A percentile compares a stretch with the other conserved stretches of the same genome.
These are phyloP conservation scores for Melaleuca quinquenervia DNA, from an alignment of 345 rosid genomes.

Conservation along the genomic window DNA sequence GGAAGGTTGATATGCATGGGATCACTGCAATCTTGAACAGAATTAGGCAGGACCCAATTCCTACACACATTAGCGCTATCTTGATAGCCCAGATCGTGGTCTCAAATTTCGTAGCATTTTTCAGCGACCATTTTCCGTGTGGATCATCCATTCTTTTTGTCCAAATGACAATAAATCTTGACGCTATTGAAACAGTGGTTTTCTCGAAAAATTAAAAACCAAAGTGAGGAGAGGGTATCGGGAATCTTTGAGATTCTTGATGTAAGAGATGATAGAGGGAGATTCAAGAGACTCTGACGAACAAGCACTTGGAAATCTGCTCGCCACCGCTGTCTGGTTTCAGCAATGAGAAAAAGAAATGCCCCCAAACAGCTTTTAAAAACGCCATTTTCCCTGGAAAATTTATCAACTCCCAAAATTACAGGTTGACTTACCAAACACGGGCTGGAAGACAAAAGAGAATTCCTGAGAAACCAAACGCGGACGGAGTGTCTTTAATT, in stretches of 20 bases:
- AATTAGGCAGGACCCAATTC: slow-evolving; percentile 20
- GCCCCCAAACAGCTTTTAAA: slow-evolving; percentile 6
- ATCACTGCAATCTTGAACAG: slow-evolving; percentile 22
- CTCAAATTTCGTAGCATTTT: slow-evolving; percentile 4
- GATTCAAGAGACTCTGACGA: background rate
- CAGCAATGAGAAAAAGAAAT: background rate
- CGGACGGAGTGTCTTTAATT: background rate
- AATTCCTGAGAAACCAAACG: background rate
- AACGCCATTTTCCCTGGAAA: background rate
- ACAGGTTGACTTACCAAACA: background rate
- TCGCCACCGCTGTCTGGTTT: background rate
- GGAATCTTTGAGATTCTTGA: background rate
- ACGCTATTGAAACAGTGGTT: background rate
- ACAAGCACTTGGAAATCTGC: background rate
- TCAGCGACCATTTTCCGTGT: background rate
- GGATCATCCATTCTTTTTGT: slow-evolving; percentile 11
- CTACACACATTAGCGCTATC: slow-evolving; percentile 12
- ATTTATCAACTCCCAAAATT: background rate
- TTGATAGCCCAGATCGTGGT: slow-evolving; percentile 15
- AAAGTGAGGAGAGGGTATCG: background rate
- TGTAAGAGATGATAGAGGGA: background rate
- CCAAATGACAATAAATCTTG: background rate
- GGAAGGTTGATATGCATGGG: slow-evolving; percentile 11
- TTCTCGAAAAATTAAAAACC: background rate
- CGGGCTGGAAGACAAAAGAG: background rate